A percentile compares a stretch with the other conserved stretches of the same genome.
Evolutionary conservation across 1,284 basidiomycete genomes (phyloP).

Genomic region (Ceratobasidium theobromae): DNA sequence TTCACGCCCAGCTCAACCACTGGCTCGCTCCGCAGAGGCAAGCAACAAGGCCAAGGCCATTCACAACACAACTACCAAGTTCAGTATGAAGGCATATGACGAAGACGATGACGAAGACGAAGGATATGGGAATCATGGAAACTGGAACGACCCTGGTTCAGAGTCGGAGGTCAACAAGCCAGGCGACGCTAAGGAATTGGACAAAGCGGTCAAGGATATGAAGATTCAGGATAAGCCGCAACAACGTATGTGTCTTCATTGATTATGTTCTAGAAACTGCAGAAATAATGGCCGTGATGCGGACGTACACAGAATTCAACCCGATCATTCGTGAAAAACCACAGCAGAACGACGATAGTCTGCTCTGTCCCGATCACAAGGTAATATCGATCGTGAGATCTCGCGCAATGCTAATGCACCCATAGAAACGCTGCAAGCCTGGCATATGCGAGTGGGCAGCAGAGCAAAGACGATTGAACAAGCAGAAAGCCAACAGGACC

Average conservation of each 20-base stretch:
- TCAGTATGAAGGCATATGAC: neutral
- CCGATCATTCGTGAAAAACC: neutral
- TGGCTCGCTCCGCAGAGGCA: slow-evolving; percentile 6
- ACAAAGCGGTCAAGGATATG: neutral
- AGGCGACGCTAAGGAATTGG: neutral
- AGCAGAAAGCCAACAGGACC: neutral
- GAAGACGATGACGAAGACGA: slow-evolving; percentile 23
- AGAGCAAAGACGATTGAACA: neutral
- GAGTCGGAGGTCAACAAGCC: neutral
- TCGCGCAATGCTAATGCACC: neutral
- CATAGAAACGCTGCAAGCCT: slow-evolving; percentile 19
- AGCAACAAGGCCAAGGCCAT: slow-evolving; percentile 20
- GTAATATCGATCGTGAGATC: neutral
- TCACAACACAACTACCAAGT: neutral
- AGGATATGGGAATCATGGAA: neutral
- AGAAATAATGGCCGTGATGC: neutral
- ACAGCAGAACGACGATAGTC: neutral
- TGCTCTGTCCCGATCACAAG: slow-evolving; percentile 8
- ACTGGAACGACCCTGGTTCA: neutral
- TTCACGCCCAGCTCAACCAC: neutral
- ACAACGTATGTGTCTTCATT: neutral
- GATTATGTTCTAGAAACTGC: neutral
- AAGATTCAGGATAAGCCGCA: neutral
- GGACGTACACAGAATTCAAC: neutral
- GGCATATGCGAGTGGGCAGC: slow-evolving; percentile 26